Base-by-base conservation (phyloP, 306 rosid genomes). In the Prunus mira region DNA sequence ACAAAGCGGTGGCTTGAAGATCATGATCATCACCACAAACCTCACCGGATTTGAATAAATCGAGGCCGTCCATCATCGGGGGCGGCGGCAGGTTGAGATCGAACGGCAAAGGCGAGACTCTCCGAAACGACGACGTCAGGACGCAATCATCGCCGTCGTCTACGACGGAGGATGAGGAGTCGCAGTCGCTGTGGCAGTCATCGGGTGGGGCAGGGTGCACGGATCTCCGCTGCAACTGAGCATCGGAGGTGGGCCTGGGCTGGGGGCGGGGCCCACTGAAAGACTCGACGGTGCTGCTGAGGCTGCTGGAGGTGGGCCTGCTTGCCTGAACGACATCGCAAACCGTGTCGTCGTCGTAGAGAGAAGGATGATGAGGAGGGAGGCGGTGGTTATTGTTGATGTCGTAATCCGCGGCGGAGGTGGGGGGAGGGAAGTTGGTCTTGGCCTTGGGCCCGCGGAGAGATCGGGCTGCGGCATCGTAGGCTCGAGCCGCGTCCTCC, bases 221-320 rank as follows among this genome's bases (percentile, higher is more conserved):
- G 14, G 89, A 83, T 56, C 73, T 75, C 12, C 79, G 81, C 15
- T 64, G 81, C 32, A 79, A 45, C 76, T 72, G 50, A n/a, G 79
- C 76, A 41, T 72, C 22, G 30, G 86, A 60, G n/a, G 43, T 9
- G 83, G 73, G 47, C 27, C 47, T 50, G 49, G 67, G 61, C 55
- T 25, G 56, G 74, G 46, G 43, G 80, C 91, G 84, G 3, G 97
- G 93, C 0, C 97, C 96, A 64, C 97, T 90, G 65, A 91, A 93
- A 0, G 97, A 88, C 81, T 91, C 98, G 1, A 93, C 98, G 20
- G 98, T 91, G 84, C 96, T 90, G 84, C 98, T 93, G 89, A 89
- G 84, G 49, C 97, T 87, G 69, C 97, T 91, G 7, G 90, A 84
- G 50, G 98, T 91, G 2, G 97, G 96, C 72, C 93, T 74, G 74